Conservation (phyloP, 352 stramenopile species). For the Phytophthora pisi region DNA sequence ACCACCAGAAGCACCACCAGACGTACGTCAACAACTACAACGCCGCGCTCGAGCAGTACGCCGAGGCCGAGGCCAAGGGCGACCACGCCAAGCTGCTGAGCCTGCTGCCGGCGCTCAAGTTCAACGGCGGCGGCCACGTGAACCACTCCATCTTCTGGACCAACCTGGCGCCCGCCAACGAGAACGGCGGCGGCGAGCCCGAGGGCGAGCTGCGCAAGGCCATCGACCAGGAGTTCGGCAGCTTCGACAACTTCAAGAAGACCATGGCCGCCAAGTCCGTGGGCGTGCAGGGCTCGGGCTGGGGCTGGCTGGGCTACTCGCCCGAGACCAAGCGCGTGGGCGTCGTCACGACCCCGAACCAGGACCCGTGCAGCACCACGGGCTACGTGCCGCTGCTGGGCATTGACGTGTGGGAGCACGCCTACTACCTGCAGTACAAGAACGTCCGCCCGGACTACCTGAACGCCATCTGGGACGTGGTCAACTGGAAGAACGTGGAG, state of each 20-base stretch:
- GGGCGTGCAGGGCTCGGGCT: slow-evolving; percentile 97
- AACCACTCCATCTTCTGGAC: slow-evolving; percentile 99
- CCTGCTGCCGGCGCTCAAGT: slow-evolving; percentile 94
- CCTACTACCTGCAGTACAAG: slow-evolving; percentile 97
- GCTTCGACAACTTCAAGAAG: slow-evolving; percentile 93
- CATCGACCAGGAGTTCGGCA: slow-evolving; percentile 93
- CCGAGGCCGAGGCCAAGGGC: slow-evolving; percentile 82
- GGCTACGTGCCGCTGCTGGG: slow-evolving; percentile 96
- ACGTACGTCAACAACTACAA: slow-evolving; percentile 98
- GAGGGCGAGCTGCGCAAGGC: slow-evolving; percentile 85
- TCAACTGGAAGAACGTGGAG: slow-evolving; percentile 95
- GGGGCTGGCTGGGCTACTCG: slow-evolving; percentile 97
- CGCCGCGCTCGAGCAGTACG: slow-evolving; percentile 92
- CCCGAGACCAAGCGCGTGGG: slow-evolving; percentile 83
- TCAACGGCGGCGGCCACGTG: slow-evolving; percentile 98
- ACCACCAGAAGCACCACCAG: slow-evolving; percentile 98
- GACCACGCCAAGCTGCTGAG: slow-evolving; percentile 93
- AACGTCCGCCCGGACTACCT: slow-evolving; percentile 97
- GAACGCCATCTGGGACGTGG: slow-evolving; percentile 97
- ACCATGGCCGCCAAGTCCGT: slow-evolving; percentile 88
- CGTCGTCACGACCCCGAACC: slow-evolving; percentile 92
- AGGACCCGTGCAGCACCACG: slow-evolving; percentile 96
- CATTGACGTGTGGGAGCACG: slow-evolving; percentile 99
- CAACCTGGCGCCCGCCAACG: slow-evolving; percentile 87
- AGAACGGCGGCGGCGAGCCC: slow-evolving; percentile 84